Evolutionary conservation across 73 alveolate genomes (phyloP).

Genomic region (Tetrahymena elliotti): DNA sequence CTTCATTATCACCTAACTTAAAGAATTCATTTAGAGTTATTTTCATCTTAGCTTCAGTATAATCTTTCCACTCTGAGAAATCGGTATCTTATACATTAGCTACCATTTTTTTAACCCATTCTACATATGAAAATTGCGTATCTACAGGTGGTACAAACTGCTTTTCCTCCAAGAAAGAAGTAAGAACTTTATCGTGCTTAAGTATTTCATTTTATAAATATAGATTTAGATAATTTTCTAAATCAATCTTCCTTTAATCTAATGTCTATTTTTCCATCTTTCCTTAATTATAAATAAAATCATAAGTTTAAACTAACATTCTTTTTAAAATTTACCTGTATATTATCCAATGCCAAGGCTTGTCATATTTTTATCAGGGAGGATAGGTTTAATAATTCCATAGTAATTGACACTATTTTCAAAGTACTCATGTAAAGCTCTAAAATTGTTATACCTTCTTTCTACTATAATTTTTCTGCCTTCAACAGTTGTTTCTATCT

Average conservation of each 20-base stretch:
- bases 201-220: background rate
- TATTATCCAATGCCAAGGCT: background rate
- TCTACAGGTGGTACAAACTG: background rate
- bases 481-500: background rate
- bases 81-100: background rate
- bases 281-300: background rate
- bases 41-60: background rate
- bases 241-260: background rate
- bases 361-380: background rate
- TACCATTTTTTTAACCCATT: background rate
- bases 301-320: background rate
- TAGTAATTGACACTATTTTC: background rate
- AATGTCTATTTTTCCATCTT: background rate
- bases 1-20: background rate
- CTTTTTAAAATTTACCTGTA: background rate
- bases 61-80: background rate
- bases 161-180: background rate
- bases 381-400: background rate
- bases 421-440: background rate
- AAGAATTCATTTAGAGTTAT: background rate
- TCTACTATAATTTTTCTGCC: background rate
- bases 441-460: background rate
- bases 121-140: background rate
- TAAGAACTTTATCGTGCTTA: background rate
- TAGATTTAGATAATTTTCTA: background rate